A percentile compares a stretch with the other conserved stretches of the same genome.
These are phyloP conservation scores for Geosmithia putterillii DNA, from an alignment of 2,329 filamentous ascomycete species.

Conservation along the genomic window DNA sequence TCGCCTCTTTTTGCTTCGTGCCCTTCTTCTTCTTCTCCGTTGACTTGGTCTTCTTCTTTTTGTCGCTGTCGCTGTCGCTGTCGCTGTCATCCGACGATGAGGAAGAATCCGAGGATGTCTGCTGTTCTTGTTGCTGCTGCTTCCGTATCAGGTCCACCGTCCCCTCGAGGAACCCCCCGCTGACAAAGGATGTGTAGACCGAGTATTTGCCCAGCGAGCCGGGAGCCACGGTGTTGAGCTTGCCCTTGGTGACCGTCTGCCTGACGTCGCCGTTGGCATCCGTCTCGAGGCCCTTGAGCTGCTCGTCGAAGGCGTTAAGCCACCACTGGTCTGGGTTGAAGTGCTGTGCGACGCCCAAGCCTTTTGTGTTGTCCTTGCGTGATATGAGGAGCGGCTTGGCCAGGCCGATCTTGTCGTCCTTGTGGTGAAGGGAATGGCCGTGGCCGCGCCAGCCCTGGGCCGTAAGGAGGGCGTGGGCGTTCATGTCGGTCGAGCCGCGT, in stretches of 20 bases:
- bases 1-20: constrained; percentile 15
- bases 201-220: constrained; percentile 44
- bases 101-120: constrained; percentile 1
- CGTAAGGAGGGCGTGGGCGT: constrained; percentile 71
- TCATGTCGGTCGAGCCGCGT: too few species aligned
- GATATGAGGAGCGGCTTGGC: constrained; percentile 72
- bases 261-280: constrained; percentile 39
- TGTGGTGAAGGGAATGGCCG: constrained; percentile 76
- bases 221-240: constrained; percentile 43
- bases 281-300: constrained; percentile 67
- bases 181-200: constrained; percentile 76
- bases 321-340: constrained; percentile 82
- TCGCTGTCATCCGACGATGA: constrained; percentile 7
- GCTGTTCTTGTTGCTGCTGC: constrained; percentile 8
- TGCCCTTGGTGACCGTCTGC: constrained; percentile 41
- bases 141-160: constrained; percentile 36
- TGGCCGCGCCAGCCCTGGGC: constrained; percentile 83
- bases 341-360: constrained; percentile 65
- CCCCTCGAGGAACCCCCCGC: constrained; percentile 64
- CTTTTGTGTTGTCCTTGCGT: constrained; percentile 69
- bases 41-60: constrained; percentile 18
- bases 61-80: constrained; percentile 6
- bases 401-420: constrained; percentile 61
- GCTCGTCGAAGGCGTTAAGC: constrained; percentile 88
- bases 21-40: constrained; percentile 18